phyloP scores from a whole-genome alignment of 2,329 filamentous ascomycete species.

The Apiospora phragmitis region DNA sequence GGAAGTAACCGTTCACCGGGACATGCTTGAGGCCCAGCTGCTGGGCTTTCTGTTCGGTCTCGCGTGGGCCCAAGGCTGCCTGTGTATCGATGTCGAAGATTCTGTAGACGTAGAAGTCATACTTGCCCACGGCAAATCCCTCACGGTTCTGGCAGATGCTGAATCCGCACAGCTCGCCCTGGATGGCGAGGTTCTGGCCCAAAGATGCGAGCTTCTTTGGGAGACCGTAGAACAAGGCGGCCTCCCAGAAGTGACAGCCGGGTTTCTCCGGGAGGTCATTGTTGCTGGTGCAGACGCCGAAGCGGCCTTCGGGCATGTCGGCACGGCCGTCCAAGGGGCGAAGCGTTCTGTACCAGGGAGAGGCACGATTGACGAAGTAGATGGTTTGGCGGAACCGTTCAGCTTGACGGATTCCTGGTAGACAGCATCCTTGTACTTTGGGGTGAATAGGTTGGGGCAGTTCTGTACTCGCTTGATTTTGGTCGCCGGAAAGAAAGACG shows the following conservation, averaged over 20 bases:
- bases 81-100: constrained; percentile 33
- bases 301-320: constrained; percentile 25
- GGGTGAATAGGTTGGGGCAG: constrained; percentile 18
- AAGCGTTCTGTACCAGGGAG: constrained; percentile 20
- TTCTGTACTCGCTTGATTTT: constrained; percentile 27
- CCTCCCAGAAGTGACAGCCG: constrained; percentile 24
- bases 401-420: constrained; percentile 41
- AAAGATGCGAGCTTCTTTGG: constrained; percentile 22
- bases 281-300: constrained; percentile 34
- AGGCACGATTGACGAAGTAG: constrained; percentile 35
- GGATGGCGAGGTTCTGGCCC: constrained; percentile 27
- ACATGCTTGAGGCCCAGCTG: constrained; percentile 29
- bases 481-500: constrained; percentile 25
- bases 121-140: constrained; percentile 20
- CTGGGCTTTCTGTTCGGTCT: constrained; percentile 27
- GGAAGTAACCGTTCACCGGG: constrained; percentile 14
- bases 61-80: constrained; percentile 26
- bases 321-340: constrained; percentile 15
- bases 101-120: constrained; percentile 35
- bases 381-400: constrained; percentile 38
- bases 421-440: constrained; percentile 19
- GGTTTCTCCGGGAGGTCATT: constrained; percentile 24
- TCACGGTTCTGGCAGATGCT: constrained; percentile 29
- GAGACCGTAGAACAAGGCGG: constrained; percentile 22
- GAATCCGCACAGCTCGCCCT: constrained; percentile 34